Evolutionary conservation across 306 rosid genomes (phyloP).

Genomic region (Malus sylvestris): DNA sequence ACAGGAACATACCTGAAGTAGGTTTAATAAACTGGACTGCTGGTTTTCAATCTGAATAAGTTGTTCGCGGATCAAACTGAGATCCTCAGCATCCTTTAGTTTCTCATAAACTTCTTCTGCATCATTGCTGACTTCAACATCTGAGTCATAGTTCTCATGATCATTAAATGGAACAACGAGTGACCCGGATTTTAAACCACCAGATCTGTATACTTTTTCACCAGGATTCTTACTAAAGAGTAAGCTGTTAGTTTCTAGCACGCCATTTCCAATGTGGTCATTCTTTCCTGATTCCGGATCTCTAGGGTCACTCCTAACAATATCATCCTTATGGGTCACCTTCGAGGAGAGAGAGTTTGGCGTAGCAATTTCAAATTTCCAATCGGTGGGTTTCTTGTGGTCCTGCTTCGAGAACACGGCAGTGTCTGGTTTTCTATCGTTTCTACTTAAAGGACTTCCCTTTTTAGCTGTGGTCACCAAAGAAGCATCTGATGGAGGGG

Average conservation of each 20-base stretch:
- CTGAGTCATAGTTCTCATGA: constrained; percentile 23
- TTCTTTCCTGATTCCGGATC: constrained; percentile 25
- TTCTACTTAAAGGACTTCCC: constrained; percentile 25
- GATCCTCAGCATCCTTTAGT: constrained; percentile 70
- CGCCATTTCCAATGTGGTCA: constrained; percentile 22
- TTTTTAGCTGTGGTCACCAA: constrained; percentile 33
- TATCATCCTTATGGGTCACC: constrained; percentile 32
- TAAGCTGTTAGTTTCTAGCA: constrained; percentile 37
- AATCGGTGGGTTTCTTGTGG: constrained; percentile 34
- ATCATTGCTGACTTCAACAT: constrained; percentile 26
- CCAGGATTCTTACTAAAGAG: constrained; percentile 46
- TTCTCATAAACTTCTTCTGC: constrained; percentile 51
- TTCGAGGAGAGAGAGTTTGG: constrained; percentile 32
- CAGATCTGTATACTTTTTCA: constrained; percentile 44
- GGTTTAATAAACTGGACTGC: constrained; percentile 72
- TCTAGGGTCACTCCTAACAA: constrained; percentile 28
- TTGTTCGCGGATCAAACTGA: constrained; percentile 76
- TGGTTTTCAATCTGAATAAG: constrained; percentile 95
- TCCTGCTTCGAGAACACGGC: constrained; percentile 30
- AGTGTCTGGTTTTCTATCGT: constrained; percentile 32
- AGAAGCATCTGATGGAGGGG: constrained; percentile 52
- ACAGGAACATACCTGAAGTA: constrained; percentile 65
- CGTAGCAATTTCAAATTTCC: constrained; percentile 40
- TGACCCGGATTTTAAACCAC: constrained; percentile 47
- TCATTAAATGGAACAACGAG: constrained; percentile 69